Base-by-base conservation (phyloP, 805 yeast genomes). In the Candida sanyiensis region DNA sequence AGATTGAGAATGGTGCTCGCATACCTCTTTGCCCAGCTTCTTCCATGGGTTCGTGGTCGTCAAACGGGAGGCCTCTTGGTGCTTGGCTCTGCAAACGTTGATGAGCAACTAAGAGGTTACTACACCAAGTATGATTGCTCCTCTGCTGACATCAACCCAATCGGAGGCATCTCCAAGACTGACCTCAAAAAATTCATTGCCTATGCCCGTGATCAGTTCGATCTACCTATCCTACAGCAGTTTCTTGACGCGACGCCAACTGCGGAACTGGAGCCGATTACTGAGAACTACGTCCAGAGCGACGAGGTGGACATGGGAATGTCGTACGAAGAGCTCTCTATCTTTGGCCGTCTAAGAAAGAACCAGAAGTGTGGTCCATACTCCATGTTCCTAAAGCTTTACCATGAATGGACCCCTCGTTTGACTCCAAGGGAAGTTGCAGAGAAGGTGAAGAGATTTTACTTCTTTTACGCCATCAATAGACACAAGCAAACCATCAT, bases 241-340 rank as follows among this genome's bases (percentile, higher is more conserved):
- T 93, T 94, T 58, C 67, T 93, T 33, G 77, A 74, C 49, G 99
- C 99, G 0, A 83, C 93, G 0, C 99, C 99, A 22, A 90, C 98
- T 0, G 99, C 99, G 0, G 99, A 93, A 59, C 72, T 93, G 37
- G 99, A 93, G 56, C 99, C 99, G 25, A 90, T 87, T 38, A 93
- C 98, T 0, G 80, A 83, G 47, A 72, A 77, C 40, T 90, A 93
- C 52, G 94, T 90, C 12, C 99, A 93, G 61, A 83, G 95, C 23
- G 99, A 93, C 60, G 99, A 93, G 61, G 79, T 76, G 11, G 99
- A 93, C 57, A 93, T 93, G 99, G 99, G 99, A 2, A 83, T 94
- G 82, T 84, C 96, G 0, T 93, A 93, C 54, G 95, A 89, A 48
- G 98, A 93, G 57, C 71, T 93, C 43, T 82, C 96, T 24, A 69